A percentile compares a stretch with the other conserved stretches of the same genome.
phyloP scores from a whole-genome alignment of 2,329 filamentous ascomycete species.

The Myriangium duriaei region DNA sequence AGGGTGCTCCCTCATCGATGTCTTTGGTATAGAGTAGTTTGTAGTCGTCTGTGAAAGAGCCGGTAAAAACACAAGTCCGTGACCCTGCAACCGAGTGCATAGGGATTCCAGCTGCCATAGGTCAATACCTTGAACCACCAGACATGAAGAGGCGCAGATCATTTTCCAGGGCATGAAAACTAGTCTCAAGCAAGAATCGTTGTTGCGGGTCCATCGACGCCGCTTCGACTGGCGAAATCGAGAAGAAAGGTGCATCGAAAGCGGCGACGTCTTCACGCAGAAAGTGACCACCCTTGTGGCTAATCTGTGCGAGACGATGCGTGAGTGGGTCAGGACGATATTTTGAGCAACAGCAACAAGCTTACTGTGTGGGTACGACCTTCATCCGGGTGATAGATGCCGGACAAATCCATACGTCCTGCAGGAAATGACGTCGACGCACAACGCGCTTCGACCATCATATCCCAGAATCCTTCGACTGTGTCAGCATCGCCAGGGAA shows the following conservation, averaged over 20 bases:
- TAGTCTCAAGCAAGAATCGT: constrained; percentile 26
- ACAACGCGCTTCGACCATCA: constrained; percentile 15
- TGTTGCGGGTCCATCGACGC: constrained; percentile 33
- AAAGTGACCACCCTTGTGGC: no score
- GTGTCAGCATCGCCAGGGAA: constrained; percentile 18
- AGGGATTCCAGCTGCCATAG: constrained; percentile 6
- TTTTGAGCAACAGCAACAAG: no score
- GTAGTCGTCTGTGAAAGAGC: constrained; percentile 12
- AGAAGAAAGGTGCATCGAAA: constrained; percentile 33
- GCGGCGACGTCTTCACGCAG: constrained; percentile 14
- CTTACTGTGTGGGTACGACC: not conserved
- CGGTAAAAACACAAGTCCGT: constrained; percentile 10
- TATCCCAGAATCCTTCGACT: constrained; percentile 17
- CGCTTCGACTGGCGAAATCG: constrained; percentile 26
- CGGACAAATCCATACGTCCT: constrained; percentile 14
- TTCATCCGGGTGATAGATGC: constrained; percentile 12
- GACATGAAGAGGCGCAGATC: no score
- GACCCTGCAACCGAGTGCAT: not conserved
- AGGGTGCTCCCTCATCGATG: not conserved
- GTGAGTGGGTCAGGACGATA: no score
- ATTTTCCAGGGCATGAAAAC: constrained; percentile 29
- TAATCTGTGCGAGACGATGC: no score
- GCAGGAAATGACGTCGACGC: constrained; percentile 17
- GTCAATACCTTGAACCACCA: no score
- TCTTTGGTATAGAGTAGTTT: not conserved